A percentile compares a stretch with the other conserved stretches of the same genome.
phyloP scores from a whole-genome alignment of 108 stramenopile genomes.

The Pseudonitzschia multiseries region DNA sequence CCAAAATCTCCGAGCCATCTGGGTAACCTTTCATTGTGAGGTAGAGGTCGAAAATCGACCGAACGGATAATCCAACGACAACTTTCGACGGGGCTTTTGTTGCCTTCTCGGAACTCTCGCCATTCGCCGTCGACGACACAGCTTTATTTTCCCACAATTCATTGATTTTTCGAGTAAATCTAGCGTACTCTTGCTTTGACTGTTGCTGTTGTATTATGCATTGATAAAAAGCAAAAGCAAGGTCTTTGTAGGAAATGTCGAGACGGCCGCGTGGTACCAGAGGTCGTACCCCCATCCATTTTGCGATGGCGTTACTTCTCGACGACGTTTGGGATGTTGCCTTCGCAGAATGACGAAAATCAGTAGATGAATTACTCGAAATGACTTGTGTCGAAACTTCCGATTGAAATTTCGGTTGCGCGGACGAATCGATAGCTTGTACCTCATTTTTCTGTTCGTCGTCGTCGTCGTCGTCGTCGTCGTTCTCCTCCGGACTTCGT shows the following conservation, averaged over 20 bases:
- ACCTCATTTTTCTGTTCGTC: not conserved
- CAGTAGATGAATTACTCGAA: no score
- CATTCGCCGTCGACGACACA: slow-evolving; percentile 10
- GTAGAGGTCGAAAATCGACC: slow-evolving; percentile 77
- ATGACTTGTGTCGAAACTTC: not conserved
- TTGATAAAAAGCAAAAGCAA: slow-evolving; percentile 46
- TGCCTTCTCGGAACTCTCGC: not conserved
- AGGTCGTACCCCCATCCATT: slow-evolving; percentile 32
- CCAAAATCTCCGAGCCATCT: slow-evolving; percentile 59
- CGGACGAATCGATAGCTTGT: not conserved
- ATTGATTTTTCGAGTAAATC: not conserved
- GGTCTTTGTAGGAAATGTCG: slow-evolving; percentile 58
- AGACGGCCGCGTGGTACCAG: slow-evolving; percentile 75
- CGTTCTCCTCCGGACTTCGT: not conserved
- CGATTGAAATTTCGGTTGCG: no score
- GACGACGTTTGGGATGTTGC: not conserved
- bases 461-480: not conserved
- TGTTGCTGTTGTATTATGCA: slow-evolving; percentile 25
- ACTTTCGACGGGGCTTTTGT: slow-evolving; percentile 19
- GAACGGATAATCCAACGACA: slow-evolving; percentile 69
- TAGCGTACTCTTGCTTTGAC: slow-evolving; percentile 10
- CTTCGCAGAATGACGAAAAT: not conserved
- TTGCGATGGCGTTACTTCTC: not conserved
- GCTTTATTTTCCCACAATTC: not conserved
- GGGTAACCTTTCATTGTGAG: slow-evolving; percentile 55